Percentiles rank a stretch among this genome's conserved stretches.
Conservation (phyloP, 202 grass and related monocot genomes). For the Schoenoplectus tabernaemontani region DNA sequence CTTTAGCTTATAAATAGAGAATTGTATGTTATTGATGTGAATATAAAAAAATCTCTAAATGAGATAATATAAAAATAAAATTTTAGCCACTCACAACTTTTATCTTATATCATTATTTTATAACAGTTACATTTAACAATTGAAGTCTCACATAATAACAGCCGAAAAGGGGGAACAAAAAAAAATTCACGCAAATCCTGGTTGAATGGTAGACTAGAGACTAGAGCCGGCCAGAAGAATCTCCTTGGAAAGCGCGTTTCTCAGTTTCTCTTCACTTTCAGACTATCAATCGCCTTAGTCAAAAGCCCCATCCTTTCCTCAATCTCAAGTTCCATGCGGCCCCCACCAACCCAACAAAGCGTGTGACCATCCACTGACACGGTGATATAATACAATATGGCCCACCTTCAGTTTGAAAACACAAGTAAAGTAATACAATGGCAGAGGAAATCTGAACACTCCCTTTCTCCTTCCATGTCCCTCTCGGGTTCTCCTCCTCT, state of each 20-base stretch:
- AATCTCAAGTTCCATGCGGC: neutral
- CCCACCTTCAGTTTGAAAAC: neutral
- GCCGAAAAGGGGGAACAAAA: neutral
- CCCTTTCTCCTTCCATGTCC: neutral
- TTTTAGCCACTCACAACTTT: too few relatives aligned
- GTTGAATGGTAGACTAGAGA: neutral
- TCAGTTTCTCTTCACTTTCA: neutral
- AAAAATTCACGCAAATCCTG: neutral
- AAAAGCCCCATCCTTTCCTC: conserved; percentile 34
- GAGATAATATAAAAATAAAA: too few relatives aligned
- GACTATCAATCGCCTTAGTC: conserved; percentile 43
- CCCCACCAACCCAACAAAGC: neutral
- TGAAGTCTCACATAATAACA: neutral
- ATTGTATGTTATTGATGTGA: too few relatives aligned
- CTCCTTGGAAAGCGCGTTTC: conserved; percentile 56
- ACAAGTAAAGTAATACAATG: neutral
- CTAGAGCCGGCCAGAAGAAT: neutral
- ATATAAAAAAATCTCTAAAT: too few relatives aligned
- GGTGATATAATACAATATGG: neutral
- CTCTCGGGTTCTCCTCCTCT: neutral
- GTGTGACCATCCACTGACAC: neutral
- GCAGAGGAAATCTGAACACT: neutral
- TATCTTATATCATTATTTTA: too few relatives aligned
- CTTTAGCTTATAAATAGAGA: too few relatives aligned
- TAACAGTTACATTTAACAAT: too few relatives aligned